Base-by-base conservation (phyloP, 176 grass and related monocot species). In the Triticum turgidum region DNA sequence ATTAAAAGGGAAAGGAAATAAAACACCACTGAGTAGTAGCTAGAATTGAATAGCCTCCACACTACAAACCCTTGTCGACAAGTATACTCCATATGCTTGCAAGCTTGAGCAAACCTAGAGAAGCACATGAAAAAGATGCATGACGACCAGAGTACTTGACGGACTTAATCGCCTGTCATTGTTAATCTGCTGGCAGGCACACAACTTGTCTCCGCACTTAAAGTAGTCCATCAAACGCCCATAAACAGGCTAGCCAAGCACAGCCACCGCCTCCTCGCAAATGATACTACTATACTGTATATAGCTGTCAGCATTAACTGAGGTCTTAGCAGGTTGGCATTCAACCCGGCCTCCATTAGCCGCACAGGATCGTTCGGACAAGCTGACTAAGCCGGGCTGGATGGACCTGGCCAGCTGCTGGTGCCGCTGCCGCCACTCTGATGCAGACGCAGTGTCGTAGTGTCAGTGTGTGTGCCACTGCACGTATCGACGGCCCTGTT, bases 161-260 rank as follows among this genome's bases (percentile, higher is more conserved):
- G 22, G 44, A 37, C 64, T 56, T 61, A 87, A 74, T 33, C 10
- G 78, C 51, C 44, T 84, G 61, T 80, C 81, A 51, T 44, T 80
- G 49, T 80, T 91, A 22, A 75, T 76, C n/a, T 61, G 59, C 32
- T 69, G 81, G 85, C 87, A 80, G 69, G 18, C 72, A 68, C 72
- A 68, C 72, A 30, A 37, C 65, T 61, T 58, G 52, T 72, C 25
- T 44, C 29, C 24, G 54, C 21, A 59, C 77, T 86, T 76, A 35
- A 61, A 68, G 45, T 34, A n/a, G 52, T 54, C 59, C 69, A 78
- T 35, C 24, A 88, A 61, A 49, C 38, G 10, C 12, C 37, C 68
- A 80, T 84, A 80, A 74, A 45, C 80, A 61, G 69, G 37, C 14
- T 76, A 69, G 20, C 73, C 79, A 83, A 79, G 54, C 72, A 45